phyloP scores from a whole-genome alignment of 164 flowering plant species.

The Piper betle region DNA sequence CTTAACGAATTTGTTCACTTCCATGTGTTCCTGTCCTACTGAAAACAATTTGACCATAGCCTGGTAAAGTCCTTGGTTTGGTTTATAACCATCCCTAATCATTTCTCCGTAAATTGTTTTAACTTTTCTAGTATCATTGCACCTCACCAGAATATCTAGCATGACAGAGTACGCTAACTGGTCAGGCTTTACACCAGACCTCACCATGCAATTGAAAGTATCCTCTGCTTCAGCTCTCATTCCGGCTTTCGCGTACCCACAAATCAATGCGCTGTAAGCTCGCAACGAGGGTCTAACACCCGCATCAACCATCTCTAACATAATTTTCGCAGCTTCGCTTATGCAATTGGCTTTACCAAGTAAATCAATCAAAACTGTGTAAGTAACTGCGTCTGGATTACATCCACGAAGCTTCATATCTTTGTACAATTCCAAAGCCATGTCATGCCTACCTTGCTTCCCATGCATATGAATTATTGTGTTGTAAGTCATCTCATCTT shows the following conservation, averaged over 20 bases:
- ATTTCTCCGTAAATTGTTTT: constrained; percentile 48
- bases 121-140: constrained; percentile 41
- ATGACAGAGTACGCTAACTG: constrained; percentile 73
- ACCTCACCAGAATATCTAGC: constrained; percentile 65
- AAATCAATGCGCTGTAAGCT: constrained; percentile 83
- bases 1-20: constrained; percentile 32
- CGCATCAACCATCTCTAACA: constrained; percentile 76
- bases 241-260: constrained; percentile 90
- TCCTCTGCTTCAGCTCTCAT: constrained; percentile 60
- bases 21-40: constrained; percentile 37
- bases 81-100: constrained; percentile 50
- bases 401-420: constrained; percentile 60
- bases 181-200: constrained; percentile 80
- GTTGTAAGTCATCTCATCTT: constrained; percentile 84
- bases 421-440: constrained; percentile 52
- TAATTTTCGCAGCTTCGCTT: constrained; percentile 56
- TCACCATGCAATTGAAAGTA: constrained; percentile 54
- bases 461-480: constrained; percentile 95
- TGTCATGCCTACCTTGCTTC: constrained; percentile 68
- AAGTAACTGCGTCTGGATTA: constrained; percentile 79
- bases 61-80: constrained; percentile 52
- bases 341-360: constrained; percentile 76
- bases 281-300: constrained; percentile 72
- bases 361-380: constrained; percentile 79
- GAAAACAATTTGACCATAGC: constrained; percentile 36